Evolutionary conservation across 2,329 filamentous ascomycete genomes (phyloP), one percentile per base, ranked within the genome.

Genomic region (Apiospora aurea): DNA sequence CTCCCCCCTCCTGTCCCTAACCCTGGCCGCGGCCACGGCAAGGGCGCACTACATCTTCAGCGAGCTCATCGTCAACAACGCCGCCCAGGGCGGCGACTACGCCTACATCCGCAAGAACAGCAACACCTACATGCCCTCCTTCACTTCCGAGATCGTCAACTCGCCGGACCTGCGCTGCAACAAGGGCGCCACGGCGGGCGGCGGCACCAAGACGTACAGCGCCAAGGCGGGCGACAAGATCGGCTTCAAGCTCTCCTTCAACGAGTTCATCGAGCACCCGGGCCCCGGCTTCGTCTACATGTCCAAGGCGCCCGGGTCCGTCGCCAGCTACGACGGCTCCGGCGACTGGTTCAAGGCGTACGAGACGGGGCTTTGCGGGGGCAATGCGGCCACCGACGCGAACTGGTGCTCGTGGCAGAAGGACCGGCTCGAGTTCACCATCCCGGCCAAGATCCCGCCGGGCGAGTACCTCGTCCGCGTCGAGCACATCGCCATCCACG

Each of bases 151-250:
- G 74, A 77, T 82, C 69, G 77, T 83, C 68, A 79, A 79, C 71
- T 79, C 78, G 71, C 79, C 75, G 44, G 80, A 83, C 72, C 75
- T 82, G 43, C 79, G 85, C 69, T 87, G 85, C 78, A 87, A 87
- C 78, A 80, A 82, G 71, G 81, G 81, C 41, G 81, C 82, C 4
- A 79, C 78, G 13, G 76, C 78, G 2, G 79, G 80, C 29, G 79
- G 80, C 29, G 76, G 78, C 41, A 84, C 83, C 29, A 80, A 83
- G 76, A 83, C 84, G 4, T 82, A 86, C 75, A 77, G 79, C 1
- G 86, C 87, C 72, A 84, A 84, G 71, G 82, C 85, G 4, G 87
- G 86, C 64, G 82, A 86, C 78, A 83, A 86, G 78, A 77, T 88
- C 78, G 80, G 84, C 76, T 80, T 87, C 82, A 81, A 87, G 83